Conservation (phyloP, 352 stramenopile genomes). For the Nothophytophthora sp. region DNA sequence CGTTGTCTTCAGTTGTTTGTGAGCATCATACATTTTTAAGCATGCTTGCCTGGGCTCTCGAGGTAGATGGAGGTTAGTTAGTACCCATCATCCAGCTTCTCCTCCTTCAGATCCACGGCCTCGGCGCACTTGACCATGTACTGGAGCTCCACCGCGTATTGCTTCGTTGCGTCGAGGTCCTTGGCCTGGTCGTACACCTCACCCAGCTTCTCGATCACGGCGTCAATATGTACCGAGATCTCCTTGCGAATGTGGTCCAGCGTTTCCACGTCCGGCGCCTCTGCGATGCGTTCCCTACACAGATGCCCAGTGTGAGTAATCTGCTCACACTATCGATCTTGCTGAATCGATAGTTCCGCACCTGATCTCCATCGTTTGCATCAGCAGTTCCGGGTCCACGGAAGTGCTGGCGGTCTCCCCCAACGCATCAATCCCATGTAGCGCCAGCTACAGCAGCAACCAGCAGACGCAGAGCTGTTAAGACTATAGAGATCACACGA, state of each 20-base stretch:
- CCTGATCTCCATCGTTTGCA: conserved; percentile 89
- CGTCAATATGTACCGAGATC: conserved; percentile 70
- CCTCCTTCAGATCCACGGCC: conserved; percentile 76
- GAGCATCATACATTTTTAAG: no score
- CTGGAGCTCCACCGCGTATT: conserved; percentile 76
- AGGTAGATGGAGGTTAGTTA: no score
- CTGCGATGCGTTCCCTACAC: conserved; percentile 73
- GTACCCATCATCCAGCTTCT: conserved; percentile 68
- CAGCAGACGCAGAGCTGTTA: neutral
- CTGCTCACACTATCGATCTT: neutral
- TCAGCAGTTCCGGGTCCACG: conserved; percentile 74
- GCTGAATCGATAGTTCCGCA: conserved; percentile 10
- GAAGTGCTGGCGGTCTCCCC: conserved; percentile 72
- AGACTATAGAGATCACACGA: neutral
- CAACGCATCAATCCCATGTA: conserved; percentile 84
- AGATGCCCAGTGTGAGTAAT: conserved; percentile 2
- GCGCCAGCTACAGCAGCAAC: conserved; percentile 43
- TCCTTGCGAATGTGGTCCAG: conserved; percentile 62
- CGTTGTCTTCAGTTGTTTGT: neutral
- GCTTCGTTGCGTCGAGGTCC: conserved; percentile 75
- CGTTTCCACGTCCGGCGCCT: conserved; percentile 42
- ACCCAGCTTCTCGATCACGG: conserved; percentile 69
- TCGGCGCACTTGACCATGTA: conserved; percentile 89
- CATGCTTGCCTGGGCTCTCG: no score
- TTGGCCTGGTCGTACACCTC: conserved; percentile 77